Evolutionary conservation across 1,284 basidiomycete genomes (phyloP).

Genomic region (Ceratobasidium sp.): DNA sequence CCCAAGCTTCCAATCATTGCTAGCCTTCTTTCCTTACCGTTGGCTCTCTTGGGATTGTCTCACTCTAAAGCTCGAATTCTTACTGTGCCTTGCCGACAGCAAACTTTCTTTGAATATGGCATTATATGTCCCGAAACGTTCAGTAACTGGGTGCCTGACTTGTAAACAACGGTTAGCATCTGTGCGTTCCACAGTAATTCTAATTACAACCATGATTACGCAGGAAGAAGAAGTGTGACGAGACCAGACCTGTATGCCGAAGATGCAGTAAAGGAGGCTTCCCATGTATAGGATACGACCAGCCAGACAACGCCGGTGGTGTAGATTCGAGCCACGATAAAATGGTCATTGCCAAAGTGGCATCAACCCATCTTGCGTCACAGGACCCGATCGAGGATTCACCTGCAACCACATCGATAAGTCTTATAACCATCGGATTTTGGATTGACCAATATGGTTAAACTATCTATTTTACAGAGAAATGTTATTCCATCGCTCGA

Average conservation of each 20-base stretch:
- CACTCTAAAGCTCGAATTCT: too few species aligned
- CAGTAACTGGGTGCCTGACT: neutral
- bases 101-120: too few species aligned
- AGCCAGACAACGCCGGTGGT: neutral
- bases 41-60: too few species aligned
- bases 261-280: neutral
- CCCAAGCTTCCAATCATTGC: too few species aligned
- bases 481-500: too few species aligned
- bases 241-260: neutral
- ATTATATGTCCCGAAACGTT: too few species aligned
- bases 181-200: neutral
- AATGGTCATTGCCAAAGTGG: neutral
- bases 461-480: neutral
- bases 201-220: neutral
- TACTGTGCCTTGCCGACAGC: too few species aligned
- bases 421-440: neutral
- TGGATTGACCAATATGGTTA: neutral
- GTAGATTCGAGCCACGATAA: neutral
- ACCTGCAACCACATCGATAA: neutral
- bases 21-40: too few species aligned
- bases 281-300: neutral
- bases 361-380: neutral
- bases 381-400: neutral
- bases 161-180: neutral
- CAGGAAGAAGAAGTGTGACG: neutral